Percentiles rank a stretch among this genome's conserved stretches.
Evolutionary conservation across 179 eudicot species (phyloP).

Genomic region (Camellia oleifera): DNA sequence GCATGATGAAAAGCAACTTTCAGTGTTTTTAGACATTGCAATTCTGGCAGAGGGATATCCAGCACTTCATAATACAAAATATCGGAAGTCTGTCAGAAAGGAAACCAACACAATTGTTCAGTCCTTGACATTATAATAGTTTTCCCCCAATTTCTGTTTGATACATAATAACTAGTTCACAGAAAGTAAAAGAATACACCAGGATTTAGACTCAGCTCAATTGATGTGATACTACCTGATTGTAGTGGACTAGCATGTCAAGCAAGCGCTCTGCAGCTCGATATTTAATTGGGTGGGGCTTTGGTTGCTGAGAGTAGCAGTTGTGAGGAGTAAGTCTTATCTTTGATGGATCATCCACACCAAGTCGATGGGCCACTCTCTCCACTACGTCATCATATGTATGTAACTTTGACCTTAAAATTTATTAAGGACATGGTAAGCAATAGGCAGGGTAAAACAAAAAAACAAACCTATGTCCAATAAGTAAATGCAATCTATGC

Average conservation of each 20-base stretch:
- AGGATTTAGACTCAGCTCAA: not conserved
- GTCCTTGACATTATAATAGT: not conserved
- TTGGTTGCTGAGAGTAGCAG: constrained; percentile 90
- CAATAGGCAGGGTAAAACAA: not conserved
- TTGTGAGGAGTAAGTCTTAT: constrained; percentile 87
- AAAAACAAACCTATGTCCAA: not conserved
- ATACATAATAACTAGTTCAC: too few relatives aligned
- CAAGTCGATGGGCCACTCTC: constrained; percentile 61
- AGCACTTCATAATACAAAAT: constrained; percentile 83
- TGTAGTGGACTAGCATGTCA: constrained; percentile 80
- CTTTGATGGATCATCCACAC: constrained; percentile 80
- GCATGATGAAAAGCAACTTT: constrained; percentile 70
- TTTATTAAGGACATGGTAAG: not conserved
- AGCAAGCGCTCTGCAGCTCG: constrained; percentile 69
- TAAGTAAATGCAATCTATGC: not conserved
- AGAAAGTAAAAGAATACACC: too few relatives aligned
- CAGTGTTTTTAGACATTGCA: constrained; percentile 77
- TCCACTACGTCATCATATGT: constrained; percentile 84
- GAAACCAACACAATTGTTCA: not conserved
- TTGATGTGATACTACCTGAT: constrained; percentile 43
- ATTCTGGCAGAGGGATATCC: constrained; percentile 85
- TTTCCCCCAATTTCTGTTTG: not conserved
- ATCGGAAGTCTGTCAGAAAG: constrained; percentile 58
- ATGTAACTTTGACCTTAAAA: constrained; percentile 65
- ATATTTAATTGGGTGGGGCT: constrained; percentile 76